Conservation (phyloP, 202 grass and related monocot genomes). For the Panicum hallii region DNA sequence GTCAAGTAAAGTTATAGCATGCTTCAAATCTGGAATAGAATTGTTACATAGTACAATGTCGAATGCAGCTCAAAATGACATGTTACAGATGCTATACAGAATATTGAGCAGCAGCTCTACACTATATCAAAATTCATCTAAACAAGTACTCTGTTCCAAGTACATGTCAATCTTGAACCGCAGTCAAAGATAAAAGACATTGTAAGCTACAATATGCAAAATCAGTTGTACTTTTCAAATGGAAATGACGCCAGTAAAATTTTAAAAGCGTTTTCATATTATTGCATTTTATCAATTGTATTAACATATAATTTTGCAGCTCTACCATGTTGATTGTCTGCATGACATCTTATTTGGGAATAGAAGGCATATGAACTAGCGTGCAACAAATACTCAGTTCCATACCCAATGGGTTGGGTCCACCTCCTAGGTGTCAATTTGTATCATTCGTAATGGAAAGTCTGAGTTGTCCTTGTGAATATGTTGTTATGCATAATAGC, state of each 20-base stretch:
- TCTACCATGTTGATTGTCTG: background rate
- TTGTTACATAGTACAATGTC: background rate
- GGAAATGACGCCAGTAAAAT: background rate
- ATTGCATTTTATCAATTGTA: background rate
- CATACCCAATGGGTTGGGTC: conserved; percentile 11
- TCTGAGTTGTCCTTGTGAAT: background rate
- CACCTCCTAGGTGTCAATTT: background rate
- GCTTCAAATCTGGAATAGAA: conserved; percentile 19
- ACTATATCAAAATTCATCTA: conserved; percentile 24
- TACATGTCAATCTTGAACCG: background rate
- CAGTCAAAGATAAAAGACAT: background rate
- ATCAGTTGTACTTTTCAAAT: background rate
- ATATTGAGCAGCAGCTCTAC: conserved; percentile 17
- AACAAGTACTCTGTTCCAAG: conserved; percentile 1
- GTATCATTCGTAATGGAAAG: background rate
- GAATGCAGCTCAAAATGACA: conserved; percentile 1
- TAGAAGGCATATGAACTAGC: background rate
- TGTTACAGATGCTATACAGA: conserved; percentile 1
- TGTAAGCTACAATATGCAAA: background rate
- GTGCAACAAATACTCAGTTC: conserved; percentile 4
- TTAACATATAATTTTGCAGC: background rate
- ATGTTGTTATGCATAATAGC: conserved; percentile 6
- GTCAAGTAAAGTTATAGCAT: conserved; percentile 30
- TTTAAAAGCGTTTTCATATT: background rate
- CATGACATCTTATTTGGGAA: background rate